Conservation (phyloP, 2,329 filamentous ascomycete genomes). For the Sodiomyces alkalinus region DNA sequence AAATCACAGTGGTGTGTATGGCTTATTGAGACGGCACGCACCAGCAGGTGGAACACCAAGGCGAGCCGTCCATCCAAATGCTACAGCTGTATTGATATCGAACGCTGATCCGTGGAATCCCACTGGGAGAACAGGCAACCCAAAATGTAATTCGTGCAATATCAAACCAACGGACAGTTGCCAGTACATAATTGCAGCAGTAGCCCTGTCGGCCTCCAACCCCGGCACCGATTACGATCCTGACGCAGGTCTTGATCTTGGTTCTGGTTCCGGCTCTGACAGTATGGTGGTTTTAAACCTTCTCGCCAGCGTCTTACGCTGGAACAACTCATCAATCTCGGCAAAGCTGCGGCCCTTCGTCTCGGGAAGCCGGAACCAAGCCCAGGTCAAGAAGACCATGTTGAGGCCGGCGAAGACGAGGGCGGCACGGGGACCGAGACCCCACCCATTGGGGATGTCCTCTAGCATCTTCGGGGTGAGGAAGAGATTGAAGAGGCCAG, state of each 20-base stretch:
- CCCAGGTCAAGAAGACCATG: constrained; percentile 7
- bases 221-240: background rate
- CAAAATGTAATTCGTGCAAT: too few relatives aligned
- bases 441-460: constrained; percentile 7
- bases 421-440: constrained; percentile 8
- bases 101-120: too few relatives aligned
- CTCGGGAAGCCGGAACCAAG: constrained; percentile 11
- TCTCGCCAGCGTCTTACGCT: constrained; percentile 5
- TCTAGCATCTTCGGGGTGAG: constrained; percentile 10
- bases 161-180: too few relatives aligned
- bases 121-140: too few relatives aligned
- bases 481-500: constrained; percentile 9
- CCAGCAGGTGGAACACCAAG: too few relatives aligned
- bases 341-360: constrained; percentile 9
- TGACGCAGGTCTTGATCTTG: too few relatives aligned
- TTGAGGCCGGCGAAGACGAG: constrained; percentile 9
- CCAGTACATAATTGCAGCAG: too few relatives aligned
- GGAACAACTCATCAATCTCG: constrained; percentile 11
- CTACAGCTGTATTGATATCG: too few relatives aligned
- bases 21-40: too few relatives aligned
- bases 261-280: too few relatives aligned
- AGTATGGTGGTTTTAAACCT: constrained; percentile 5
- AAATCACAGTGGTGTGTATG: too few relatives aligned
- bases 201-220: background rate
- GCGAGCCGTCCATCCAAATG: too few relatives aligned